Evolutionary conservation across 2,329 filamentous ascomycete species (phyloP).

Genomic region (Sclerotinia sclerotiorum): DNA sequence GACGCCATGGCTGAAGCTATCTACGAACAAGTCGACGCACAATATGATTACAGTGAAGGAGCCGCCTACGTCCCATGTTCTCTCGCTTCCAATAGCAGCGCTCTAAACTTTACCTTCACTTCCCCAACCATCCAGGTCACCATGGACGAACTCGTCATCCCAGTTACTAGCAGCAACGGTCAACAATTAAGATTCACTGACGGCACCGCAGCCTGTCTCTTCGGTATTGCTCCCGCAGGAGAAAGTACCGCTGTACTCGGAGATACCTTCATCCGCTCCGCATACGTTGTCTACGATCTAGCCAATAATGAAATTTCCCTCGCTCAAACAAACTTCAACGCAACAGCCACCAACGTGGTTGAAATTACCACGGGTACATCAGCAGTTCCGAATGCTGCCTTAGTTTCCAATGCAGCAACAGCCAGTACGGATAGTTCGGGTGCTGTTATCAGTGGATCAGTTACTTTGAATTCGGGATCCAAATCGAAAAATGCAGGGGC

Average conservation of each 20-base stretch:
- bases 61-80: slow-evolving; percentile 63
- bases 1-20: slow-evolving; percentile 54
- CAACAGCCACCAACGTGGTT: slow-evolving; percentile 49
- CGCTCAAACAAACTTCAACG: slow-evolving; percentile 65
- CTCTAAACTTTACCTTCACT: slow-evolving; percentile 57
- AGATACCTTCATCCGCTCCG: slow-evolving; percentile 72
- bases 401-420: slow-evolving; percentile 49
- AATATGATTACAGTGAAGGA: slow-evolving; percentile 53
- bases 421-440: slow-evolving; percentile 44
- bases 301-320: slow-evolving; percentile 70
- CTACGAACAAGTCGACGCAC: slow-evolving; percentile 58
- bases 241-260: slow-evolving; percentile 61
- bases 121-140: slow-evolving; percentile 54
- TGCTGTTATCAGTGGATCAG: slow-evolving; percentile 26
- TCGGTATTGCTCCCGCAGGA: slow-evolving; percentile 63
- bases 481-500: slow-evolving; percentile 26
- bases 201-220: slow-evolving; percentile 59
- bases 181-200: slow-evolving; percentile 52
- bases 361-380: slow-evolving; percentile 55
- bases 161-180: slow-evolving; percentile 48
- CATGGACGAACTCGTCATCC: slow-evolving; percentile 60
- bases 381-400: slow-evolving; percentile 55
- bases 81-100: slow-evolving; percentile 45
- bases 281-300: slow-evolving; percentile 75
- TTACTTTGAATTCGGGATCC: slow-evolving; percentile 25